These are phyloP conservation scores for Ogataea polymorpha DNA, from an alignment of 805 yeast species.

Conservation along the genomic window DNA sequence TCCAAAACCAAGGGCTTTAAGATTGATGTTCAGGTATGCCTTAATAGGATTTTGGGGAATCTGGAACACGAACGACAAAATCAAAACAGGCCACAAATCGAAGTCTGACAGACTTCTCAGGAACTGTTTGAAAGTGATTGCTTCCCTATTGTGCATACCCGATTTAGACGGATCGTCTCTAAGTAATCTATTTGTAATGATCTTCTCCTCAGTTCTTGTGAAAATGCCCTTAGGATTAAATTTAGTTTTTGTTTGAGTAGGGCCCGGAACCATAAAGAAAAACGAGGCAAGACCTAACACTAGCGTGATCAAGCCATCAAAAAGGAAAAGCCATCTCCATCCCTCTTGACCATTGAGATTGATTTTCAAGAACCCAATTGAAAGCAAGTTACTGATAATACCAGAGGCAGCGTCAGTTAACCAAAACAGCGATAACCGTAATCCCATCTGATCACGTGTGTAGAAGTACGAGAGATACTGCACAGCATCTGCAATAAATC, in stretches of 20 bases:
- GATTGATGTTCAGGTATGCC: slow-evolving; percentile 42
- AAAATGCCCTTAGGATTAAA: slow-evolving; percentile 49
- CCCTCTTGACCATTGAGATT: slow-evolving; percentile 27
- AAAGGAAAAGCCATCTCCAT: slow-evolving; percentile 37
- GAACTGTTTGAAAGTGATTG: slow-evolving; percentile 38
- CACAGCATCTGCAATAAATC: slow-evolving; percentile 33
- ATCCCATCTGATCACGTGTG: slow-evolving; percentile 36
- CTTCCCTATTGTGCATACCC: slow-evolving; percentile 55
- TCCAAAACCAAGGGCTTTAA: slow-evolving; percentile 45
- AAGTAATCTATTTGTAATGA: slow-evolving; percentile 38
- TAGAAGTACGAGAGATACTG: slow-evolving; percentile 38
- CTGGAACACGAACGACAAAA: slow-evolving; percentile 39
- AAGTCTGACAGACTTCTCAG: slow-evolving; percentile 41
- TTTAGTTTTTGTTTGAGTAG: slow-evolving; percentile 49
- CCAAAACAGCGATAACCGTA: slow-evolving; percentile 52
- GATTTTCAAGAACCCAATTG: slow-evolving; percentile 45
- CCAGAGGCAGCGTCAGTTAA: slow-evolving; percentile 38
- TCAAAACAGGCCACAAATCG: slow-evolving; percentile 49
- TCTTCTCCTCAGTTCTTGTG: slow-evolving; percentile 37
- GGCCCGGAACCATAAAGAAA: slow-evolving; percentile 54
- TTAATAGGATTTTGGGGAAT: slow-evolving; percentile 35
- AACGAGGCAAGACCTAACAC: slow-evolving; percentile 44
- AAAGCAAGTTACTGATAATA: slow-evolving; percentile 44
- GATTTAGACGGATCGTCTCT: slow-evolving; percentile 47
- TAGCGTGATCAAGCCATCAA: slow-evolving; percentile 30